Percentiles rank a stretch among this genome's conserved stretches.
Conservation (phyloP, 2,329 filamentous ascomycete species). For the Arachnopeziza araneosa region DNA sequence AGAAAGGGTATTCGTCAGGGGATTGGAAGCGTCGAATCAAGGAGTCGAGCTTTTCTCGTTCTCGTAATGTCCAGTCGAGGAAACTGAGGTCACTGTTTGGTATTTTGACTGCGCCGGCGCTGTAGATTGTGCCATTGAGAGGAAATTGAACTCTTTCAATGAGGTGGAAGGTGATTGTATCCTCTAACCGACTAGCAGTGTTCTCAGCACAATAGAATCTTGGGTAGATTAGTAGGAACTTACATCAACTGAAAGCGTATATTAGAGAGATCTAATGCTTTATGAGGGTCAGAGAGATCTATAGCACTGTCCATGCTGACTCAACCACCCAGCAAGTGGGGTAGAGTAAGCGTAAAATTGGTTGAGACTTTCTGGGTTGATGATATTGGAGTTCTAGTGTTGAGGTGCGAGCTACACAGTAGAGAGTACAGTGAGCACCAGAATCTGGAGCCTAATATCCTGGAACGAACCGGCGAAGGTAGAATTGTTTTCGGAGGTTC, state of each 20-base stretch:
- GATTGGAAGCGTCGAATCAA: constrained; percentile 91
- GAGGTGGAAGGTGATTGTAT: constrained; percentile 94
- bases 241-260: constrained; percentile 95
- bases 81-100: constrained; percentile 71
- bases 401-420: too few relatives aligned
- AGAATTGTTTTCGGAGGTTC: background rate
- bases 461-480: background rate
- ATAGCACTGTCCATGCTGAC: constrained; percentile 79
- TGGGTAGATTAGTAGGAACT: constrained; percentile 25
- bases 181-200: constrained; percentile 76
- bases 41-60: constrained; percentile 88
- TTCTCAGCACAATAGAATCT: constrained; percentile 1
- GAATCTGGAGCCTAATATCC: background rate
- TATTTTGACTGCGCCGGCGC: constrained; percentile 71
- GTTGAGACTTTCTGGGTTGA: background rate
- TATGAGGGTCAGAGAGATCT: constrained; percentile 76
- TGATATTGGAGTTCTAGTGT: background rate
- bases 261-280: constrained; percentile 82
- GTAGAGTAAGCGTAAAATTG: background rate
- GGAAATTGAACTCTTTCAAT: constrained; percentile 99
- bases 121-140: constrained; percentile 83
- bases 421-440: background rate
- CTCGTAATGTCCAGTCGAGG: constrained; percentile 87
- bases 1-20: constrained; percentile 97
- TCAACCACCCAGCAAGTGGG: background rate